phyloP scores from a whole-genome alignment of 768 basidiomycete species.

The Rhodotorula toruloides region DNA sequence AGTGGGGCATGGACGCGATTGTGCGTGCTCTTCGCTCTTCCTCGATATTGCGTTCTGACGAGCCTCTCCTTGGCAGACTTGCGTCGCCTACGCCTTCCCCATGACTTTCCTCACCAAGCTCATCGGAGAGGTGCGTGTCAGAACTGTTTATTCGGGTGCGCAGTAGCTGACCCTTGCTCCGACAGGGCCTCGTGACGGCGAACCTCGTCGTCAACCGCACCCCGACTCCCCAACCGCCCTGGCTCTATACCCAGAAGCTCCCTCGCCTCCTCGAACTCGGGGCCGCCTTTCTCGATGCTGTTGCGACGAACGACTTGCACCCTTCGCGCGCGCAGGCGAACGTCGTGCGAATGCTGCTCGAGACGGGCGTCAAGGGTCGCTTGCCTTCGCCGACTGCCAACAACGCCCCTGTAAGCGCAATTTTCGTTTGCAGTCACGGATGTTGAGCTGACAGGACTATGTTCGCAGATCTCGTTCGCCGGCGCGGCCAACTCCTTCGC shows the following conservation, averaged over 20 bases:
- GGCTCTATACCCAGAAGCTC: constrained; percentile 36
- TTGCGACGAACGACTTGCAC: constrained; percentile 30
- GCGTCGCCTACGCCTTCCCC: constrained; percentile 36
- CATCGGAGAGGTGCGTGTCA: constrained; percentile 37
- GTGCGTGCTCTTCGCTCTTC: neutral
- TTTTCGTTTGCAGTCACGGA: too few species aligned
- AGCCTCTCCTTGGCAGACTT: constrained; percentile 8
- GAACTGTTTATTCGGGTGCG: too few species aligned
- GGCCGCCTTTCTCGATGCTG: constrained; percentile 35
- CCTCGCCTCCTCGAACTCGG: constrained; percentile 38
- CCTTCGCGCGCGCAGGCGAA: constrained; percentile 30
- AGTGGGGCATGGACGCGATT: constrained; percentile 36
- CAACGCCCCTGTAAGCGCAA: too few species aligned
- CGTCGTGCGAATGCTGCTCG: constrained; percentile 29
- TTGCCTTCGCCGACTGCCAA: too few species aligned
- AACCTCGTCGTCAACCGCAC: constrained; percentile 30
- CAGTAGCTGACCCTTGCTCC: too few species aligned
- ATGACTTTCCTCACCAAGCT: constrained; percentile 37
- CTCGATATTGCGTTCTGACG: neutral
- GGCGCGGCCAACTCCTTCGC: too few species aligned
- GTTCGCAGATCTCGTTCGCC: too few species aligned
- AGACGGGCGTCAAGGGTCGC: constrained; percentile 32
- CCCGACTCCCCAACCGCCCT: constrained; percentile 23
- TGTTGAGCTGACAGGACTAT: too few species aligned
- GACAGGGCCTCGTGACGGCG: constrained; percentile 33